Evolutionary conservation across 768 basidiomycete species (phyloP), one percentile per base, ranked within the genome.

Genomic region (Macrolepiota albuminosa): DNA sequence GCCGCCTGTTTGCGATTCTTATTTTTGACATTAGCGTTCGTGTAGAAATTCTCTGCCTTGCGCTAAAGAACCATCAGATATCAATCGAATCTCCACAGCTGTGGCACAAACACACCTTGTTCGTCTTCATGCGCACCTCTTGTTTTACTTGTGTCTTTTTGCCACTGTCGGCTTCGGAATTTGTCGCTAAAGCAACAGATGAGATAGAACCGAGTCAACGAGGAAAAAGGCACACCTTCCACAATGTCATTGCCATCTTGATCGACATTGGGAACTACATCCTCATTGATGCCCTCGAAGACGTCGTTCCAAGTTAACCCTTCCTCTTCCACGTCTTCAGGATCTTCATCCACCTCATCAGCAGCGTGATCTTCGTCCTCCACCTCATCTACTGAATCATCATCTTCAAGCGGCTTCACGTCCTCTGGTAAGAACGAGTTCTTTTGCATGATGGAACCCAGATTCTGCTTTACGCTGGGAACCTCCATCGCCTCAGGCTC

Each of bases 11-110:
- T 73, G 37, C 90, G 84, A 63, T 84, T 91, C 72, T 89, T 93
- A 73, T 93, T 93, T 78, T 94, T 94, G 63, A 94, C 91, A 63
- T 94, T 94, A 5, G 89, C 83, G 43, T 70, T 81, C 3, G 87
- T 84, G 76, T 92, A 97, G 77, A 94, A 98, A 76, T 98, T 98
- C 58, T 81, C 79, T 10, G 91, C 84, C 75, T 91, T 94, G 78
- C 86, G 88, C 93, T 93, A 68, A n/a, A 24, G 21, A 37, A 62
- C 51, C 56, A 21, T 4, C 67, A 33, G 34, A 45, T 56, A 57
- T 58, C 57, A 48, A 29, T n/a, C 48, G 4, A 24, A 56, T 57
- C 26, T 61, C 24, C 36, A 42, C n/a, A 14, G 47, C 18, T 64
- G 21, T 51, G 43, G 49, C 45, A 62, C 29, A 34, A 43, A 47